Base-by-base conservation (phyloP, 2,329 filamentous ascomycete species). In the Xylariaceae sp. region DNA sequence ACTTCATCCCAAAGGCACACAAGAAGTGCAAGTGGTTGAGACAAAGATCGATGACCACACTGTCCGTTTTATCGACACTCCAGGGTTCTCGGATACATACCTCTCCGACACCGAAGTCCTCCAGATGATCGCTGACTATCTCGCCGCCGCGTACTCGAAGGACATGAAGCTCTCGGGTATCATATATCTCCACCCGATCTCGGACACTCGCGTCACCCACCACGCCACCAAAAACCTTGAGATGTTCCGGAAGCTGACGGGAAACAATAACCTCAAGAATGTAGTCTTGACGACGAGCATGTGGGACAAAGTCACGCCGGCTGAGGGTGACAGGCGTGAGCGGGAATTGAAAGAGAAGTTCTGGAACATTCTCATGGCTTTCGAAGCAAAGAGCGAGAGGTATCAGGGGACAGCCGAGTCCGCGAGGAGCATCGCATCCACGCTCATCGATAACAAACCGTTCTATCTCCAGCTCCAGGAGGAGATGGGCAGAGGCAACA, bases 391-490 rank as follows among this genome's bases (percentile, higher is more conserved):
- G 48, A 58, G 55, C 5, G 48, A 54, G 5, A 58, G 58, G 19
- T 61, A 66, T 53, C 48, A 48, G 34, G 66, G 58, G 40, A 65
- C 60, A 2, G 36, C 48, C 1, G 59, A 58, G 22, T 65, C 60
- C 14, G 65, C 63, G 6, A 48, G 31, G 12, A 40, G 44, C 5
- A 59, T 66, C 28, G 56, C 63, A 9, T 42, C 43, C 7, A 52
- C 33, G 33, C 54, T 66, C 19, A 54, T 61, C 48, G 83, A 86
- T 66, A 88, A 87, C 50, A 83, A 86, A 61, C 83, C 82, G 9
- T 73, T 88, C 47, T 88, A 87, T 65, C 76, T 82, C 45, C 77
- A 80, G 31, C 86, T 88, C 67, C 88, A 88, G 59, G 78, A 83
- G 42, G 85, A 88, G 64, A 69, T 89, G 58, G 81, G 78, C 57